Conservation (phyloP, 2,329 filamentous ascomycete species). For the Aspergillus sp. region DNA sequence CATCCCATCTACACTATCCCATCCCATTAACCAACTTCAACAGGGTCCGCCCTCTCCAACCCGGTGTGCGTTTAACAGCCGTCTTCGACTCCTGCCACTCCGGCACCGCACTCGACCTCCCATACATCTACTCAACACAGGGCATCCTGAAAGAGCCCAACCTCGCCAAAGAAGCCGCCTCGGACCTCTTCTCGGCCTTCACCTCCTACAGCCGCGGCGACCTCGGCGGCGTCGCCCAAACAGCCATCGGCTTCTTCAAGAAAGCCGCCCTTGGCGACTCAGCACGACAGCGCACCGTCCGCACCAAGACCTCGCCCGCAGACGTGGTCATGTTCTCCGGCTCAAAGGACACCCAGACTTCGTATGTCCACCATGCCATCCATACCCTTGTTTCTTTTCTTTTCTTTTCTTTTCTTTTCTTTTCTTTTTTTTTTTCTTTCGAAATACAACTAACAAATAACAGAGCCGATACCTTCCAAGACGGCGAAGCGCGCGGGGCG, state of each 20-base stretch:
- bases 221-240: slow-evolving; percentile 73
- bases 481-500: slow-evolving; percentile 85
- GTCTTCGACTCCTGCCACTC: slow-evolving; percentile 70
- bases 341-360: slow-evolving; percentile 90
- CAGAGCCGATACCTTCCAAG: slow-evolving; percentile 88
- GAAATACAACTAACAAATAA: background rate
- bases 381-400: too few relatives aligned
- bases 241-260: slow-evolving; percentile 83
- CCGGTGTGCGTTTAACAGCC: slow-evolving; percentile 77
- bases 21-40: background rate
- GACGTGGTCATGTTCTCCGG: slow-evolving; percentile 98
- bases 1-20: background rate
- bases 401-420: too few relatives aligned
- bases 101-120: slow-evolving; percentile 64
- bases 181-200: slow-evolving; percentile 64
- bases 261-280: slow-evolving; percentile 77
- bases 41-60: slow-evolving; percentile 70
- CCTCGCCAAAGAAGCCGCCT: slow-evolving; percentile 65
- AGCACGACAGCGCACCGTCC: slow-evolving; percentile 73
- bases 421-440: too few relatives aligned
- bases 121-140: slow-evolving; percentile 65
- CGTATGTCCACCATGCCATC: slow-evolving; percentile 3
- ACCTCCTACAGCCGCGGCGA: slow-evolving; percentile 80
- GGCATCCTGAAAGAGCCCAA: slow-evolving; percentile 68
- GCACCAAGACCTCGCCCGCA: slow-evolving; percentile 89